These are phyloP conservation scores for Abortiporus biennis DNA, from an alignment of 1,284 basidiomycete species.

Conservation along the genomic window DNA sequence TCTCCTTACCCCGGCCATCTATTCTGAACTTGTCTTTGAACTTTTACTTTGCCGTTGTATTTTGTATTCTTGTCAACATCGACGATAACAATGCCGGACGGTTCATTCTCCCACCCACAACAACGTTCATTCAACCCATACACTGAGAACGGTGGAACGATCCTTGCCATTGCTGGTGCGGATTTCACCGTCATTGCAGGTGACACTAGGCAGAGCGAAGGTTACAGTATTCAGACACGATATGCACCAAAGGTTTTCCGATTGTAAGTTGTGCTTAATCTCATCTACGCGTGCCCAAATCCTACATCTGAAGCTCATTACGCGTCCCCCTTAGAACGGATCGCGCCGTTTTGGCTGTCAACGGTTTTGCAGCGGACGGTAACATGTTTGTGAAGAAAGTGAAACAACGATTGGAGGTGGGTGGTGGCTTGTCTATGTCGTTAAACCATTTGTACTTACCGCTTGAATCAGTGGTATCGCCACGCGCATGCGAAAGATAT, in stretches of 20 bases:
- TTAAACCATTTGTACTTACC: slow-evolving; percentile 3
- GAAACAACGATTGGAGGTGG: slow-evolving; percentile 86
- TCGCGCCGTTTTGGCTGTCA: slow-evolving; percentile 87
- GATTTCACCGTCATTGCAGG: slow-evolving; percentile 93
- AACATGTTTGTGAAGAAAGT: slow-evolving; percentile 95
- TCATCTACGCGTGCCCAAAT: slow-evolving; percentile 6
- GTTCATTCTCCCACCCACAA: slow-evolving; percentile 36
- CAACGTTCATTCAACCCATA: slow-evolving; percentile 81
- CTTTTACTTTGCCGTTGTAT: not conserved
- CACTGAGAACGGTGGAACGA: slow-evolving; percentile 88
- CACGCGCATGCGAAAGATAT: slow-evolving; percentile 94
- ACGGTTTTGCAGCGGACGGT: slow-evolving; percentile 93
- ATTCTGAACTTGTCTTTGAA: not conserved
- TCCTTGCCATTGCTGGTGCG: slow-evolving; percentile 88
- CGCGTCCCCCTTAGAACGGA: slow-evolving; percentile 62
- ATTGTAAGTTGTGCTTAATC: slow-evolving; percentile 45
- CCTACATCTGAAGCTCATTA: slow-evolving; percentile 11
- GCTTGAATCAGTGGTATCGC: slow-evolving; percentile 74
- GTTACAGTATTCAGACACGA: slow-evolving; percentile 92
- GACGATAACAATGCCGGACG: slow-evolving; percentile 27
- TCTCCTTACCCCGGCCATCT: not conserved
- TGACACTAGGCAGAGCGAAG: slow-evolving; percentile 92
- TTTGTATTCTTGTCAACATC: not conserved
- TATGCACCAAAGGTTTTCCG: slow-evolving; percentile 91
- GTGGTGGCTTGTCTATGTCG: slow-evolving; percentile 11